Evolutionary conservation across 2,329 filamentous ascomycete genomes (phyloP), one percentile per base, ranked within the genome.

Genomic region (Scytalidium sp.): DNA sequence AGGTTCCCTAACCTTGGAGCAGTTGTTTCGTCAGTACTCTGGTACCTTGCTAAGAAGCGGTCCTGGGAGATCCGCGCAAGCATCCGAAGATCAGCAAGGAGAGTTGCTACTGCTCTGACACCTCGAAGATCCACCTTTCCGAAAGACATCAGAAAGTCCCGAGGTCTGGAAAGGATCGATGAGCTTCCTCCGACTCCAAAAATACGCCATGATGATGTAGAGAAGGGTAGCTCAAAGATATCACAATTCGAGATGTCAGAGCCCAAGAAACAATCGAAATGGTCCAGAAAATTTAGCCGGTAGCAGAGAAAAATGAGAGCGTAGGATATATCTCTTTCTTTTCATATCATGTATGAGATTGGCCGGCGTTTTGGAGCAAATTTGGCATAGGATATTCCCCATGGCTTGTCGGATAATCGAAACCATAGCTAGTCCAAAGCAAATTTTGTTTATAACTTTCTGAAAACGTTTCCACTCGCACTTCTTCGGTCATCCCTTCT

Each of bases 21-120:
- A 58, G 55, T 59, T 49, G 55, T 51, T 19, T 59, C 52, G 43
- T 39, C 56, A 87, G 87, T 85, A 54, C 80, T 94, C 22, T 95
- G 88, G 72, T 90, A 85, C 67, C 66, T 93, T 32, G 87, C 90
- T 49, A 94, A 94, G 75, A 91, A 90, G 72, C 82, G 85, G 43
- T 88, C 92, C 67, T 94, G 90, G 90, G 87, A 84, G 57, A 75
- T 94, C 57, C 81, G 84, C 51, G 82, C 88, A 64, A 87, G 78
- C 23, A 75, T 95, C 50, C 80, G 85, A 49, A 81, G 80, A 56
- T 91, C 88, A 1, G 82, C 83, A 25, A 76, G 75, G 54, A 82
- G 75, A 61, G 80, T 86, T 22, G 80, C 78, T 41, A 78, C 75
- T 3, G 83, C 76, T 4, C 72, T 86, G 49, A 85, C 83, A n/a